Percentiles rank a stretch among this genome's conserved stretches.
Conservation (phyloP, 208 protist genomes). For the Acanthamoeba healyi region DNA sequence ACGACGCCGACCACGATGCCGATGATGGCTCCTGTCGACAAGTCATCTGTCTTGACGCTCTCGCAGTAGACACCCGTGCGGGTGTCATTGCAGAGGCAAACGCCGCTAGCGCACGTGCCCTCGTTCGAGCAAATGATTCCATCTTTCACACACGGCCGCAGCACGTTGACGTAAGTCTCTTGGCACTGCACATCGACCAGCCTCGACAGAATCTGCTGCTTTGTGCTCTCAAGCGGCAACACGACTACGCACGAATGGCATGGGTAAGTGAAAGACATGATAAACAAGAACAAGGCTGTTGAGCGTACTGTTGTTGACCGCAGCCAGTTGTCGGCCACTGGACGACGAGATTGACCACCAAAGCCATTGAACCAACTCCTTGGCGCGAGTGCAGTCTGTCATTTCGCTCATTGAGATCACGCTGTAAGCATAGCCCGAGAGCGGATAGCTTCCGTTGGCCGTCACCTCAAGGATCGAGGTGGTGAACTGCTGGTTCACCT, state of each 20-base stretch:
- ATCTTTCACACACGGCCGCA: neutral
- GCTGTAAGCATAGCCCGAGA: neutral
- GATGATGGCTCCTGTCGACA: neutral
- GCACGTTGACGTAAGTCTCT: neutral
- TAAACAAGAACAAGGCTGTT: too few relatives aligned
- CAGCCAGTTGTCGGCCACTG: neutral
- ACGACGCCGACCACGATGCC: too few relatives aligned
- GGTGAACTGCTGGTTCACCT: too few relatives aligned
- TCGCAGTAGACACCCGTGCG: conserved; percentile 1
- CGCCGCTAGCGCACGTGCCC: neutral
- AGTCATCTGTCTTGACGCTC: neutral
- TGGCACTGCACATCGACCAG: neutral
- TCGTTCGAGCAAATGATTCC: conserved; percentile 1
- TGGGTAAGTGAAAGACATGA: too few relatives aligned
- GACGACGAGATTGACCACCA: neutral
- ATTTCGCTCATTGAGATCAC: neutral
- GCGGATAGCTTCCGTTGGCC: too few relatives aligned
- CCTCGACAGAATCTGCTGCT: too few relatives aligned
- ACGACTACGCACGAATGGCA: too few relatives aligned
- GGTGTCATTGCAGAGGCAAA: neutral
- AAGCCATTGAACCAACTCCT: neutral
- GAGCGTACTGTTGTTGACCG: neutral
- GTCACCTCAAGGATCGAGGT: too few relatives aligned
- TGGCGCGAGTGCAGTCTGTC: neutral
- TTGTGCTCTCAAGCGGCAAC: too few relatives aligned